A percentile compares a stretch with the other conserved stretches of the same genome.
Conservation (phyloP, 176 grass and related monocot genomes). For the Dendrocalamus sinicus region DNA sequence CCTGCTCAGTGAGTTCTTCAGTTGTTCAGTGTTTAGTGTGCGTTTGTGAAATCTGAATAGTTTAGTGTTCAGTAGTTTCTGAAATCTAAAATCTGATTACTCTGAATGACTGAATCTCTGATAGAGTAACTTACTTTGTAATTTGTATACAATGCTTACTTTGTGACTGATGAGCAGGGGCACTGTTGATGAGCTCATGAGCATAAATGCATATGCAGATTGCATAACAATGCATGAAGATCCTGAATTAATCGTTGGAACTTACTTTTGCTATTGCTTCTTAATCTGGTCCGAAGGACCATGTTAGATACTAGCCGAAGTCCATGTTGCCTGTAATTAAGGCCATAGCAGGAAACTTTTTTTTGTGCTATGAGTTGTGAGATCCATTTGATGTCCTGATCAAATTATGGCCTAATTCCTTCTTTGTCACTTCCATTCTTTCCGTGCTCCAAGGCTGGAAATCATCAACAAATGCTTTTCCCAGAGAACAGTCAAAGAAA, state of each 20-base stretch:
- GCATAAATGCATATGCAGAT: too few relatives aligned
- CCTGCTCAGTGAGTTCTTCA: too few relatives aligned
- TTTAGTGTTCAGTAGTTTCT: too few relatives aligned
- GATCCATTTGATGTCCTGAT: conserved; percentile 11
- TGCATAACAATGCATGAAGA: background rate
- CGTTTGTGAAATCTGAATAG: too few relatives aligned
- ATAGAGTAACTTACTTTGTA: too few relatives aligned
- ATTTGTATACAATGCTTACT: too few relatives aligned
- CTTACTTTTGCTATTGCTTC: background rate
- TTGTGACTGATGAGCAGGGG: too few relatives aligned
- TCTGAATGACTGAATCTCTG: too few relatives aligned
- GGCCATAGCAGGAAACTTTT: background rate
- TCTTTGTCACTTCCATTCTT: background rate
- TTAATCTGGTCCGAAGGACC: background rate
- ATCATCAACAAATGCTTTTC: conserved; percentile 95
- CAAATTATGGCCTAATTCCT: conserved; percentile 7
- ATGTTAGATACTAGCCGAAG: background rate
- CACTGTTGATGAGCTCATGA: too few relatives aligned
- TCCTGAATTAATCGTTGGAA: background rate
- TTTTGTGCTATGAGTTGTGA: conserved; percentile 7
- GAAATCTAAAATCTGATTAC: too few relatives aligned
- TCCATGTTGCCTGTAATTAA: conserved; percentile 14
- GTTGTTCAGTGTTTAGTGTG: too few relatives aligned
- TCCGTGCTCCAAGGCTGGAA: conserved; percentile 57
- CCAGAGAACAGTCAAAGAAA: conserved; percentile 88